Evolutionary conservation across 352 stramenopile species (phyloP), one percentile per base, ranked within the genome.

Genomic region (Phytophthora meadii): DNA sequence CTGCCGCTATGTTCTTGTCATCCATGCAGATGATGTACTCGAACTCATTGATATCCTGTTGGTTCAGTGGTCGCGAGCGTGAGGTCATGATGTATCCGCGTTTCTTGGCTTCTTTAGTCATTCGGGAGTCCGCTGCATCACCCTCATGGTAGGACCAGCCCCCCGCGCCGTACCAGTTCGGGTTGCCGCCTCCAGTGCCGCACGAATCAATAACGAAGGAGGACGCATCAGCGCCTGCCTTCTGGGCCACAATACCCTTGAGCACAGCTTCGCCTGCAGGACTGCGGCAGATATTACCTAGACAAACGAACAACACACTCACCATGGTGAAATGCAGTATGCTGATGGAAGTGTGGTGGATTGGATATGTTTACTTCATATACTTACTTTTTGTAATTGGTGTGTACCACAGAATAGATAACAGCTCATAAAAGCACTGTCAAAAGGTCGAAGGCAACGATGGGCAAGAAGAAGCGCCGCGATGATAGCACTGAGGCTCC

Each of bases 11-110:
- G 76, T 97, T 97, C 72, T 88, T 89, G 54, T 83, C 70, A 54
- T 97, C 90, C 90, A 97, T 97, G 61, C 86, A 94, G 28, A 97
- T 81, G 64, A 97, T 95, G 57, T 93, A 84, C 61, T 97, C 89
- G 48, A 97, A 95, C 11, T 84, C 64, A 9, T 92, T 69, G 37
- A 97, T 76, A 41, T 97, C 90, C 32, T 77, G 36, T 6, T 61
- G 66, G n/a, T 68, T 84, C 8, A 97, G 74, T 22, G 88, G 84
- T 17, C 89, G 84, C 19, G 90, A 90, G 30, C 77, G 76, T 1
- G 88, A 96, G 48, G 80, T 94, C 60, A 97, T 82, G 11, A 67
- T 64, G 65, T 93, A 93, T 53, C 89, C 87, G 24, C 90, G 87
- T 63, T 95, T 96, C 59, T 82, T 71, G 27, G 88, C 90, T 37